Evolutionary conservation across 768 basidiomycete species (phyloP).

Genomic region (Wakefieldia striispora): DNA sequence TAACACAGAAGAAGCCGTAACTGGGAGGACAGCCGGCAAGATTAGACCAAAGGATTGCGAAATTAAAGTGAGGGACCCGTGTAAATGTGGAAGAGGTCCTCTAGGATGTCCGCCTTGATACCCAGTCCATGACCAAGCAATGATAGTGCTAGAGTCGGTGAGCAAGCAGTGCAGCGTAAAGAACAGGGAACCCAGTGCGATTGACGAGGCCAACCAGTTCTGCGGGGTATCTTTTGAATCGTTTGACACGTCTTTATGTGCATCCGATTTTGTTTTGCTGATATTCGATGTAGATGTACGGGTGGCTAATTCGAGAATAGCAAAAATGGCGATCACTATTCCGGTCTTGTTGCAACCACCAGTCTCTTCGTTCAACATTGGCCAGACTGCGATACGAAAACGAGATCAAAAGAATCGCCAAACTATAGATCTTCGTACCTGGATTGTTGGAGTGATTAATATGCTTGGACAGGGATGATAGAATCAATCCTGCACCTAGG

Average conservation of each 20-base stretch:
- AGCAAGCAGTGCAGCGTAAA: slow-evolving; percentile 73
- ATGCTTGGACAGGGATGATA: slow-evolving; percentile 71
- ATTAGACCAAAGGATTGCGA: slow-evolving; percentile 58
- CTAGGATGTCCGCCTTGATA: slow-evolving; percentile 57
- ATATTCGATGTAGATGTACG: slow-evolving; percentile 32
- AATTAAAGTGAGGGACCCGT: slow-evolving; percentile 65
- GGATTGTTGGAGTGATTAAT: slow-evolving; percentile 82
- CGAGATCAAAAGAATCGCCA: not conserved
- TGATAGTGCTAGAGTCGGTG: slow-evolving; percentile 72
- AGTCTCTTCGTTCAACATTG: slow-evolving; percentile 61
- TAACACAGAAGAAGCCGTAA: slow-evolving; percentile 16
- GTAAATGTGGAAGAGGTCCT: slow-evolving; percentile 72
- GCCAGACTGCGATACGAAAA: slow-evolving; percentile 58
- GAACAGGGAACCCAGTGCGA: slow-evolving; percentile 65
- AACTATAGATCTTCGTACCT: slow-evolving; percentile 34
- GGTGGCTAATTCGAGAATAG: slow-evolving; percentile 54
- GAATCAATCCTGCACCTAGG: slow-evolving; percentile 60
- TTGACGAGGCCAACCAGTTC: slow-evolving; percentile 41
- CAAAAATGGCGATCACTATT: slow-evolving; percentile 52
- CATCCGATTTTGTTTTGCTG: slow-evolving; percentile 1
- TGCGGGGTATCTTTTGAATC: slow-evolving; percentile 9
- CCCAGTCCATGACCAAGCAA: slow-evolving; percentile 92
- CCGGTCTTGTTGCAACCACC: slow-evolving; percentile 73
- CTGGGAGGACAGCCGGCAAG: slow-evolving; percentile 35
- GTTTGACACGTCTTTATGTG: not conserved